Base-by-base conservation (phyloP, 192 early-diverging fungal genomes). In the Coemansia sp. region DNA sequence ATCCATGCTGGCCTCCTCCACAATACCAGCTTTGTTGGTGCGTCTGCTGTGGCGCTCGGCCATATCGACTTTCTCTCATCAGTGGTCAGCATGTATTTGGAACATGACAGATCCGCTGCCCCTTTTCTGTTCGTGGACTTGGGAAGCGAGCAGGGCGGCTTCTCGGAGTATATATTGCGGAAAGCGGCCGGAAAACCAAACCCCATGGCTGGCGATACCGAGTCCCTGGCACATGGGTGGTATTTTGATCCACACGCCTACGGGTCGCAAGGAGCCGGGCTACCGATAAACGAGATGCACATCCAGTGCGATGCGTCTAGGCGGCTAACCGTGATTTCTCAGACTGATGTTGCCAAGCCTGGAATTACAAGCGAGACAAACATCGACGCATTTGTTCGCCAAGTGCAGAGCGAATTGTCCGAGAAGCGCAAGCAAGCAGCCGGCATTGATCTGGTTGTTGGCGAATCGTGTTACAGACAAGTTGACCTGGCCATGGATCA, bases 361-460 rank as follows among this genome's bases (percentile, higher is more conserved):
- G 38, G 24, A 9, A 53, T 41, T 5, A 39, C 26, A 55, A 49
- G 49, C 49, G 49, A 52, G 12, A 51, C 66, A 2, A 60, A 49
- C 9, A 64, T 76, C 16, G 67, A 73, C 1, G 55, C 63, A 10
- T 81, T 81, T 71, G 67, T 76, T 6, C 23, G 23, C n/a, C 48
- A 55, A 6, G 73, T 81, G 36, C 64, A 52, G 23, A 30, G 8
- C 12, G 49, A 30, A 6, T 1, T 21, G 1, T 5, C 49, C 45
- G 44, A 26, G 14, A 23, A 45, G 4, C 33, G 9, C 23, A 35
- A 39, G 1, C 35, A 52, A 3, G 21, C 49, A 21, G 58, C 46
- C 6, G 69, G 65, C 8, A 63, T 81, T 4, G 78, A 81, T n/a
- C 43, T 81, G 56, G 78, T 81, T 9, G 78, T 81, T 0, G 73